Conservation (phyloP, 2,329 filamentous ascomycete genomes). For the Colletotrichum abscissum region DNA sequence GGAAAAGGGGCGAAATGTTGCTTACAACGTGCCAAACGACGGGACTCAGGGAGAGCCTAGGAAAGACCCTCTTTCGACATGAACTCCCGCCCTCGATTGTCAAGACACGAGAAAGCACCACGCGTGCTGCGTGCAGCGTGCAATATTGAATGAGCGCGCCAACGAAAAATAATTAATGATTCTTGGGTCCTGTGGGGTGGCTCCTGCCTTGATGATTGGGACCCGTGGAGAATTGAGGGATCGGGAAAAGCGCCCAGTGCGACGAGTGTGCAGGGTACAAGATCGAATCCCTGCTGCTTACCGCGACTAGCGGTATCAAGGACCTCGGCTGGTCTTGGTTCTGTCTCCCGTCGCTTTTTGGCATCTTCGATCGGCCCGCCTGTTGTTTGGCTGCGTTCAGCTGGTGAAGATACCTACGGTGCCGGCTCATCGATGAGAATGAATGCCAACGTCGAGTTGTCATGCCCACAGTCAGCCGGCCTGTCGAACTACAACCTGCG, state of each 20-base stretch:
- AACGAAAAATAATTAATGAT: slow-evolving; percentile 29
- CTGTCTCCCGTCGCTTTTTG: slow-evolving; percentile 13
- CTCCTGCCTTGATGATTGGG: slow-evolving; percentile 13
- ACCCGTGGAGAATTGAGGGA: slow-evolving; percentile 33
- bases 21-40: neutral
- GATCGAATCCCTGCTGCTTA: slow-evolving; percentile 16
- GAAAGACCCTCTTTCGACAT: neutral
- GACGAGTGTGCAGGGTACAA: slow-evolving; percentile 23
- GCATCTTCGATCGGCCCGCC: slow-evolving; percentile 7
- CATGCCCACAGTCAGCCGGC: neutral
- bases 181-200: slow-evolving; percentile 24
- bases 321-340: slow-evolving; percentile 29
- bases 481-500: slow-evolving; percentile 14
- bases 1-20: neutral
- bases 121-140: neutral
- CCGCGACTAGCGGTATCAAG: slow-evolving; percentile 26
- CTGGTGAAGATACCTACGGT: slow-evolving; percentile 1
- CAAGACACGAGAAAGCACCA: slow-evolving; percentile 11
- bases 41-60: neutral
- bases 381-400: slow-evolving; percentile 24
- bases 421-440: neutral
- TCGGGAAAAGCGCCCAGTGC: slow-evolving; percentile 42
- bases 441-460: neutral
- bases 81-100: neutral
- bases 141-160: slow-evolving; percentile 25